Conservation (phyloP, 306 rosid species). For the Astragalus membranaceus region DNA sequence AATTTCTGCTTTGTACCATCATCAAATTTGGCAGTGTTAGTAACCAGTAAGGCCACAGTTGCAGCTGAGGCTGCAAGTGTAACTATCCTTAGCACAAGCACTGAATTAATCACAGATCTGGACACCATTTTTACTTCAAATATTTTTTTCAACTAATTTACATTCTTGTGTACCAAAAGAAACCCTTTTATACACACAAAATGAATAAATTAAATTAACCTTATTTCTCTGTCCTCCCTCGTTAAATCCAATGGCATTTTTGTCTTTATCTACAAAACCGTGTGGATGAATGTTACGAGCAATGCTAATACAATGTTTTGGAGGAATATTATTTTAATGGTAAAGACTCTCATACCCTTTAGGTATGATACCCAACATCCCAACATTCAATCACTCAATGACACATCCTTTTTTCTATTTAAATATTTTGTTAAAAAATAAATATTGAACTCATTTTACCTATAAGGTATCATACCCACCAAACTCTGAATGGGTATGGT, state of each 20-base stretch:
- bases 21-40: constrained; percentile 17
- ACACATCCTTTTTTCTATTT: too few relatives aligned
- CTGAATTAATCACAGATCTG: constrained; percentile 18
- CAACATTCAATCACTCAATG: too few relatives aligned
- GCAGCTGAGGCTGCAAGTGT: constrained; percentile 33
- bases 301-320: background rate
- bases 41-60: constrained; percentile 19
- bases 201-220: background rate
- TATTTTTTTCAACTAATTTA: background rate
- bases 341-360: too few relatives aligned
- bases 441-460: too few relatives aligned
- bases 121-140: constrained; percentile 21
- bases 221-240: constrained; percentile 8
- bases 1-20: constrained; percentile 15
- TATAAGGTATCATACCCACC: too few relatives aligned
- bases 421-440: too few relatives aligned
- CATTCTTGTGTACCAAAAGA: background rate
- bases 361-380: too few relatives aligned
- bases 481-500: too few relatives aligned
- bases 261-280: constrained; percentile 11
- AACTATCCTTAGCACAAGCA: constrained; percentile 42
- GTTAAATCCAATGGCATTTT: constrained; percentile 25
- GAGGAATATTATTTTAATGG: background rate
- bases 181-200: constrained; percentile 16
- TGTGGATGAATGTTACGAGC: background rate